These are phyloP conservation scores for Citrus sp. DNA, from an alignment of 345 rosid species.

Conservation along the genomic window DNA sequence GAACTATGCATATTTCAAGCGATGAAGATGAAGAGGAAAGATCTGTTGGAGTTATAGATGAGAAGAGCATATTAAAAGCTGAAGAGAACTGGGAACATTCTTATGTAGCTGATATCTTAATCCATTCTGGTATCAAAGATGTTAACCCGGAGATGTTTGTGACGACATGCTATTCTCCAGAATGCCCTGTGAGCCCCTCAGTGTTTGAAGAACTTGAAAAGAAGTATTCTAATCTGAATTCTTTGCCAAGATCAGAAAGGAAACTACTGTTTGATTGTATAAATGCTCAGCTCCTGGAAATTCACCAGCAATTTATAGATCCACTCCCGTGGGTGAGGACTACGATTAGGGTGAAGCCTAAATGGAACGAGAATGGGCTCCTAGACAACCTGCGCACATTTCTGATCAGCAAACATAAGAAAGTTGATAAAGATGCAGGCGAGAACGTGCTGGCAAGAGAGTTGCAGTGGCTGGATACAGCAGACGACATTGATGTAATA, in stretches of 20 bases:
- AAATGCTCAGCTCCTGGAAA: conserved; percentile 47
- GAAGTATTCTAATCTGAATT: conserved; percentile 34
- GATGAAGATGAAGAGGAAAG: conserved; percentile 61
- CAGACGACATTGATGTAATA: conserved; percentile 49
- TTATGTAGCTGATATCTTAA: conserved; percentile 52
- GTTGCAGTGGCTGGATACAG: conserved; percentile 53
- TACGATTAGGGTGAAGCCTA: conserved; percentile 14
- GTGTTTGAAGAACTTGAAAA: conserved; percentile 79
- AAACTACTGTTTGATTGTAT: conserved; percentile 64
- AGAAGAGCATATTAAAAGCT: conserved; percentile 21
- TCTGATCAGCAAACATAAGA: conserved; percentile 38
- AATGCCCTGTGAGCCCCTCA: conserved; percentile 52
- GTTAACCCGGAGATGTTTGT: conserved; percentile 39
- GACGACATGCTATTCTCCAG: conserved; percentile 49
- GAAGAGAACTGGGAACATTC: conserved; percentile 52
- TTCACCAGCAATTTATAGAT: conserved; percentile 39
- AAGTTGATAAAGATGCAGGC: conserved; percentile 30
- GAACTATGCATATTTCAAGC: conserved; percentile 54
- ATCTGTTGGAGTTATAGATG: conserved; percentile 27
- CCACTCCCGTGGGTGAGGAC: conserved; percentile 63
- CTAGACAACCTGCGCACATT: conserved; percentile 40
- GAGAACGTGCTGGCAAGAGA: conserved; percentile 38
- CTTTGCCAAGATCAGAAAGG: conserved; percentile 59
- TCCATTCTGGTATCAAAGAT: conserved; percentile 44
- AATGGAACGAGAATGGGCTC: conserved; percentile 43